Percentiles rank a stretch among this genome's conserved stretches.
These are phyloP conservation scores for Parascedosporium putredinis DNA, from an alignment of 2,329 filamentous ascomycete genomes.

Conservation along the genomic window DNA sequence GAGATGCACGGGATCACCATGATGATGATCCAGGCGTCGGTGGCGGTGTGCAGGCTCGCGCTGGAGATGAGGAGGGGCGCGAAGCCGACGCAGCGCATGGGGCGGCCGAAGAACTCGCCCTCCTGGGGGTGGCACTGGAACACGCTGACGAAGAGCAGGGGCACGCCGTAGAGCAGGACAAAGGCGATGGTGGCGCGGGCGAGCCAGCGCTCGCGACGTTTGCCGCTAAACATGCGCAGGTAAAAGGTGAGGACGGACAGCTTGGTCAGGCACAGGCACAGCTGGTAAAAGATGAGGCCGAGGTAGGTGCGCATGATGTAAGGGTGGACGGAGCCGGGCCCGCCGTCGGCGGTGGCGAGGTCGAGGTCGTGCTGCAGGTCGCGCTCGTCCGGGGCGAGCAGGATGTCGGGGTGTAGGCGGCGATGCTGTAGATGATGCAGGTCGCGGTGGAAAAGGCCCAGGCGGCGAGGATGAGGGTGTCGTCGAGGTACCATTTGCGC, in stretches of 20 bases:
- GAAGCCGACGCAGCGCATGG: constrained; percentile 27
- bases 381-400: constrained; percentile 9
- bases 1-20: constrained; percentile 31
- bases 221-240: constrained; percentile 25
- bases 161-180: constrained; percentile 23
- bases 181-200: constrained; percentile 23
- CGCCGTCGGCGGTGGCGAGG: neutral
- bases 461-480: constrained; percentile 21
- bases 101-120: constrained; percentile 23
- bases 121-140: constrained; percentile 32
- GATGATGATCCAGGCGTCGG: constrained; percentile 32
- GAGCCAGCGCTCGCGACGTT: constrained; percentile 21
- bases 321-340: constrained; percentile 11
- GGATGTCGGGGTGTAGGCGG: constrained; percentile 15
- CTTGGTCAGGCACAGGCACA: constrained; percentile 27
- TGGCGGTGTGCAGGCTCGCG: constrained; percentile 33
- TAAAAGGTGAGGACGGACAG: constrained; percentile 28
- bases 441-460: constrained; percentile 22
- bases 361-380: constrained; percentile 7
- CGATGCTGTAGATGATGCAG: constrained; percentile 21
- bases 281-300: constrained; percentile 26
- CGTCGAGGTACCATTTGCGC: constrained; percentile 23
- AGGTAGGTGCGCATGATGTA: constrained; percentile 22
- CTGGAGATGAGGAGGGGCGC: constrained; percentile 31
- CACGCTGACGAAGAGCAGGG: constrained; percentile 26